A percentile compares a stretch with the other conserved stretches of the same genome.
phyloP scores from a whole-genome alignment of 2,329 filamentous ascomycete genomes.

The Exserohilum rostratum region DNA sequence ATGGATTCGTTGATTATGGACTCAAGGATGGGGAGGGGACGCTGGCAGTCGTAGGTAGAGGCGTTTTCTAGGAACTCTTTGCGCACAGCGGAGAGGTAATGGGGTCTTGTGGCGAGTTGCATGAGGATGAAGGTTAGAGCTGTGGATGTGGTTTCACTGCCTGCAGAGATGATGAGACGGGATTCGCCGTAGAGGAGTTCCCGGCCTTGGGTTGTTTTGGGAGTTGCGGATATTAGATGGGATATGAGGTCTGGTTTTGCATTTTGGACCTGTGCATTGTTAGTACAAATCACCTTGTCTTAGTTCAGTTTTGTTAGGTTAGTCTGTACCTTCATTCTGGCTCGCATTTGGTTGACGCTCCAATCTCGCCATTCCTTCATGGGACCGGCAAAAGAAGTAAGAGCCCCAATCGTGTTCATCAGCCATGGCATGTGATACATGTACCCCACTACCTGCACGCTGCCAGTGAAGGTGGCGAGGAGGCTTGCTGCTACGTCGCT shows the following conservation, averaged over 20 bases:
- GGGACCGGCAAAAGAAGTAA: constrained; percentile 30
- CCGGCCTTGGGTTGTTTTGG: constrained; percentile 18
- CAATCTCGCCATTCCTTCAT: constrained; percentile 37
- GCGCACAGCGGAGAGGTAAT: constrained; percentile 25
- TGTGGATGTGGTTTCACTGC: constrained; percentile 57
- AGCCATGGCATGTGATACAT: constrained; percentile 38
- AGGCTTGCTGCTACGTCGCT: constrained; percentile 28
- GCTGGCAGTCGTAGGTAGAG: constrained; percentile 15
- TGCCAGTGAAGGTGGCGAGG: constrained; percentile 42
- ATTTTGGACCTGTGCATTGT: no score
- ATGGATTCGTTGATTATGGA: constrained; percentile 35
- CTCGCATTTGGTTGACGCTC: constrained; percentile 28
- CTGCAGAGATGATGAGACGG: constrained; percentile 40
- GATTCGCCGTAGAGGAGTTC: constrained; percentile 37
- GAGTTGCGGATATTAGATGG: constrained; percentile 31
- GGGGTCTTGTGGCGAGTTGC: constrained; percentile 30
- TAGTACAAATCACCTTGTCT: no score
- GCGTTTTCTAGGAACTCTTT: constrained; percentile 22
- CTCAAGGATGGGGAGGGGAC: constrained; percentile 24
- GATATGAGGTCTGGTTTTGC: constrained; percentile 29
- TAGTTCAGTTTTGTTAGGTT: no score
- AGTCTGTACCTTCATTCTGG: constrained; percentile 27
- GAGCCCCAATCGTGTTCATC: constrained; percentile 30
- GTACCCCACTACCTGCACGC: constrained; percentile 27
- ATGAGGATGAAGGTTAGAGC: constrained; percentile 59